These are phyloP conservation scores for Rutstroemia sp. DNA, from an alignment of 2,329 filamentous ascomycete species.

Conservation along the genomic window DNA sequence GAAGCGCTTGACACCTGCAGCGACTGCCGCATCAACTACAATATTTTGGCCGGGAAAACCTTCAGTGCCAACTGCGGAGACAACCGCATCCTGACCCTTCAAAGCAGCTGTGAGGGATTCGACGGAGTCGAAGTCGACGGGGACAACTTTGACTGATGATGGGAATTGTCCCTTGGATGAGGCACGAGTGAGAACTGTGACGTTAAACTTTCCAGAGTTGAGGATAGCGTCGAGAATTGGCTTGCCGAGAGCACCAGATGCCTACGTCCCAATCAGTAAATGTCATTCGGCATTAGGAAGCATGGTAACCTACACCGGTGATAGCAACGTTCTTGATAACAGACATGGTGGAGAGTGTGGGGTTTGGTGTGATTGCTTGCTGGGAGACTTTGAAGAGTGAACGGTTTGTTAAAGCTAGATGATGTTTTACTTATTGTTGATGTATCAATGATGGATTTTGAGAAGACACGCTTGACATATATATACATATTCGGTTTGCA, in stretches of 20 bases:
- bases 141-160: slow-evolving; percentile 34
- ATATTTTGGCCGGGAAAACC: slow-evolving; percentile 37
- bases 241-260: slow-evolving; percentile 20
- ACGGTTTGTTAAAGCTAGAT: background rate
- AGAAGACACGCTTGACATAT: no score
- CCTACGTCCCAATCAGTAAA: slow-evolving; percentile 13
- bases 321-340: slow-evolving; percentile 23
- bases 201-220: slow-evolving; percentile 32
- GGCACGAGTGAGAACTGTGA: slow-evolving; percentile 42
- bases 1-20: slow-evolving; percentile 53
- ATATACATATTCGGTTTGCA: no score
- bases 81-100: slow-evolving; percentile 49
- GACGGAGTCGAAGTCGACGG: slow-evolving; percentile 37
- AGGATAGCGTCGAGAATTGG: slow-evolving; percentile 20
- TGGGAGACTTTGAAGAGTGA: background rate
- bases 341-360: slow-evolving; percentile 12
- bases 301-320: slow-evolving; percentile 18
- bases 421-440: background rate
- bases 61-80: slow-evolving; percentile 38
- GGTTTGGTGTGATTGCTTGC: background rate
- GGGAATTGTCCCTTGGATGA: slow-evolving; percentile 19
- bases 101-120: slow-evolving; percentile 40
- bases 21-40: slow-evolving; percentile 50
- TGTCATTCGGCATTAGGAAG: background rate
- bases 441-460: no score